Conservation (phyloP, 345 rosid species). For the Mallotus nudiflorus region DNA sequence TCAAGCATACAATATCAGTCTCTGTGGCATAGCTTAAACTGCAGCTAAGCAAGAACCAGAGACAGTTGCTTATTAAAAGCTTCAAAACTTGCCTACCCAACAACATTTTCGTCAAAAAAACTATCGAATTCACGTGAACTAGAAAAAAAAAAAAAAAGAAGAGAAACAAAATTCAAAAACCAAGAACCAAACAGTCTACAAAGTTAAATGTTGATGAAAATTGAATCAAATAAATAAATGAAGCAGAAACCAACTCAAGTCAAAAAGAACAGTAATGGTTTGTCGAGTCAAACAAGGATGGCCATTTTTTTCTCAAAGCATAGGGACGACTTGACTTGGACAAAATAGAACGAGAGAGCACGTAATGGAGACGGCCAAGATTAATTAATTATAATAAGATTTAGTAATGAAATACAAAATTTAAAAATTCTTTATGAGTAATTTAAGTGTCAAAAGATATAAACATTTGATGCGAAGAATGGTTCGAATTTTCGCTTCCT, state of each 20-base stretch:
- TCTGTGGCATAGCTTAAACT: conserved; percentile 39
- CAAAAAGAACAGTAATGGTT: no score
- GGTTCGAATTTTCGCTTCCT: no score
- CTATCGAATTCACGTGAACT: conserved; percentile 29
- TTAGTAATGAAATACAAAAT: no score
- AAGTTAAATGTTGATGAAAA: conserved; percentile 14
- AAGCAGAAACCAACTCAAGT: neutral
- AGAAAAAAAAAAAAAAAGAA: conserved; percentile 19
- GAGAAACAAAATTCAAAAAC: neutral
- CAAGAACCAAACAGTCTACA: conserved; percentile 12
- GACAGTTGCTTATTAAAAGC: conserved; percentile 22
- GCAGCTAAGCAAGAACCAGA: conserved; percentile 42
- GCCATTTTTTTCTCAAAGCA: no score
- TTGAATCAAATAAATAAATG: neutral
- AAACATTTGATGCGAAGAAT: no score
- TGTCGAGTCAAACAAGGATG: no score
- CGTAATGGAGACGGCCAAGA: no score
- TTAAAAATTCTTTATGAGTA: no score
- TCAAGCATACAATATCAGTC: conserved; percentile 56
- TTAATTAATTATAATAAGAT: no score
- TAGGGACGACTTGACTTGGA: no score
- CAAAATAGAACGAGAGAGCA: neutral
- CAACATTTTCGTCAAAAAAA: conserved; percentile 24
- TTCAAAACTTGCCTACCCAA: conserved; percentile 21
- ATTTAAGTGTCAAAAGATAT: no score